Evolutionary conservation across 768 basidiomycete species (phyloP).

Genomic region (Suillus clintonianus): DNA sequence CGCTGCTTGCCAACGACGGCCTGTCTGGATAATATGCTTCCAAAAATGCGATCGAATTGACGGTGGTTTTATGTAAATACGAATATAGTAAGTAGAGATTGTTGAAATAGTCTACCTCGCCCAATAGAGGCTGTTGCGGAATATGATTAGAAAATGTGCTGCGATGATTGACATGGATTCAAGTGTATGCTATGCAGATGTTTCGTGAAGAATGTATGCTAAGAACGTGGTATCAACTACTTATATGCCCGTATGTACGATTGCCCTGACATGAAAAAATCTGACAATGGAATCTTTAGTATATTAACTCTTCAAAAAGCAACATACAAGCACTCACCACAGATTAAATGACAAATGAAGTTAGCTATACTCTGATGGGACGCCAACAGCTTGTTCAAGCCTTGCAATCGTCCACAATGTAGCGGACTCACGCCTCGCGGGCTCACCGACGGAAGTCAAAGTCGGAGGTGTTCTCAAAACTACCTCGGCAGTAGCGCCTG

Average conservation of each 20-base stretch:
- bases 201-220: neutral
- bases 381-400: neutral
- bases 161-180: neutral
- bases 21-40: conserved; percentile 8
- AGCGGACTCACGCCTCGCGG: neutral
- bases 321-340: neutral
- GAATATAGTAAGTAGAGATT: neutral
- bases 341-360: neutral
- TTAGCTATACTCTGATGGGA: neutral
- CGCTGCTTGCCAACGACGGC: conserved; percentile 41
- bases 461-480: neutral
- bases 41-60: neutral
- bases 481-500: neutral
- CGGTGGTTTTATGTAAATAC: too few species aligned
- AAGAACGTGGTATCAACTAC: neutral
- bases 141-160: neutral
- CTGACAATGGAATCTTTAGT: neutral
- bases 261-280: neutral
- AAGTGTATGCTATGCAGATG: neutral
- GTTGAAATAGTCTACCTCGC: neutral
- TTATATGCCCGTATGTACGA: neutral
- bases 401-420: neutral
- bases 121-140: neutral
- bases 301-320: neutral
- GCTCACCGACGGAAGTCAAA: neutral